Percentiles rank a stretch among this genome's conserved stretches.
Evolutionary conservation across 2,329 filamentous ascomycete genomes (phyloP).

Genomic region (Phialophora chinensis): DNA sequence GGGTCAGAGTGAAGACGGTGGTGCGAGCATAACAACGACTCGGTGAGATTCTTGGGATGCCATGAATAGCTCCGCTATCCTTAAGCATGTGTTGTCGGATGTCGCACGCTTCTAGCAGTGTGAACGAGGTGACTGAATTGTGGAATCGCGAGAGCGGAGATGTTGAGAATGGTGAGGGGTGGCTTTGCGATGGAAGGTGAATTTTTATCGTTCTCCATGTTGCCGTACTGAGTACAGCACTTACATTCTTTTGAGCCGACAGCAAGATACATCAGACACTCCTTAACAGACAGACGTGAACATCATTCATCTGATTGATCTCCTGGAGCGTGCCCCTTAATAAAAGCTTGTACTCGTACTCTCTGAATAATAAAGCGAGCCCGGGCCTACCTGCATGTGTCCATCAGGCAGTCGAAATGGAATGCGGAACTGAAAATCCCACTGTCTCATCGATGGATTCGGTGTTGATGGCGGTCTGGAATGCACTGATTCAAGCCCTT

Average conservation of each 20-base stretch:
- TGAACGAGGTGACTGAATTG: not conserved
- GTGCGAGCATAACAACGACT: not conserved
- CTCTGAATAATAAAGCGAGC: not conserved
- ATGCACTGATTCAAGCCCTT: too few species aligned
- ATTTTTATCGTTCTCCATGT: not conserved
- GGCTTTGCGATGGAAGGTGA: not conserved
- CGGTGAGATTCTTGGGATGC: not conserved
- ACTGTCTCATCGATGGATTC: too few species aligned
- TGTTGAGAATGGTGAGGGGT: not conserved
- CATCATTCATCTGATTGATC: not conserved
- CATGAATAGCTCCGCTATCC: conserved; percentile 1
- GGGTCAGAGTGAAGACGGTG: not conserved
- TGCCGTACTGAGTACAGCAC: not conserved
- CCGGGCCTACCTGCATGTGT: not conserved
- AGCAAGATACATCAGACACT: not conserved
- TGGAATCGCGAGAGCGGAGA: not conserved
- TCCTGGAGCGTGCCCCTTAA: not conserved
- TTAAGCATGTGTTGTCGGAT: not conserved
- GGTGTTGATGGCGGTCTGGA: too few species aligned
- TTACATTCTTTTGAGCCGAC: not conserved
- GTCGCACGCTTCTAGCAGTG: conserved; percentile 8
- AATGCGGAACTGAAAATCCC: too few species aligned
- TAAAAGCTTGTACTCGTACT: not conserved
- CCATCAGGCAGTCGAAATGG: not conserved
- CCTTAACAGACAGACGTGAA: not conserved